A percentile compares a stretch with the other conserved stretches of the same genome.
Evolutionary conservation across 345 rosid genomes (phyloP).

Genomic region (Adansonia digitata): DNA sequence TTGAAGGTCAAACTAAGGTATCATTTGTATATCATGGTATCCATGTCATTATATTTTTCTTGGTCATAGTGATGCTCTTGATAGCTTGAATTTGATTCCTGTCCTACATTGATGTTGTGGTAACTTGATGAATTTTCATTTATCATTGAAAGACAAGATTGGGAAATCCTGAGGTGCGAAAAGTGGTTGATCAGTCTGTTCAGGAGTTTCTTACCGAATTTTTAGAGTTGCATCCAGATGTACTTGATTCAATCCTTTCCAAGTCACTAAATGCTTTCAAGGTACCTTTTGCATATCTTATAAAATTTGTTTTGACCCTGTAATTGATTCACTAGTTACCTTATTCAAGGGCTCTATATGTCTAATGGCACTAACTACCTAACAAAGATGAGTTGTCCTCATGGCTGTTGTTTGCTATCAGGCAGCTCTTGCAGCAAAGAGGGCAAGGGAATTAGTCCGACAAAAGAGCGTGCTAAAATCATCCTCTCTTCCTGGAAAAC

Average conservation of each 20-base stretch:
- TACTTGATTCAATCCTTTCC: slow-evolving; percentile 83
- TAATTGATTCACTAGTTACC: background rate
- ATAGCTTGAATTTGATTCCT: background rate
- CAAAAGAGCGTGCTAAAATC: slow-evolving; percentile 83
- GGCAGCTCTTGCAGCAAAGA: slow-evolving; percentile 99
- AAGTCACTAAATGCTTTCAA: slow-evolving; percentile 92
- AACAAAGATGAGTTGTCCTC: background rate
- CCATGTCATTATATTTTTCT: background rate
- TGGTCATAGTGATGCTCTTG: background rate
- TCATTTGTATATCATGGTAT: slow-evolving; percentile 10
- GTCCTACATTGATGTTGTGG: background rate
- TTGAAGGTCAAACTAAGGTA: slow-evolving; percentile 99
- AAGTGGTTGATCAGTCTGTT: slow-evolving; percentile 86
- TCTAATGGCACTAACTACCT: background rate
- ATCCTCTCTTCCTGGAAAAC: slow-evolving; percentile 97
- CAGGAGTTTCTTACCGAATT: slow-evolving; percentile 93
- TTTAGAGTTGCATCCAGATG: slow-evolving; percentile 95
- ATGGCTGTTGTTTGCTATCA: slow-evolving; percentile 25
- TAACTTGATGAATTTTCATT: slow-evolving; percentile 10
- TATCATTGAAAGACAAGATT: slow-evolving; percentile 70
- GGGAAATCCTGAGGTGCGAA: slow-evolving; percentile 99
- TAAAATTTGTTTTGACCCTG: background rate
- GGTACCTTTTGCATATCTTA: slow-evolving; percentile 38
- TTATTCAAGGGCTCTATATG: background rate
- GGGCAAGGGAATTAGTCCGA: slow-evolving; percentile 94